A percentile compares a stretch with the other conserved stretches of the same genome.
Evolutionary conservation across 1,284 basidiomycete species (phyloP).

Genomic region (Melanopsichium pennsylvanicum): DNA sequence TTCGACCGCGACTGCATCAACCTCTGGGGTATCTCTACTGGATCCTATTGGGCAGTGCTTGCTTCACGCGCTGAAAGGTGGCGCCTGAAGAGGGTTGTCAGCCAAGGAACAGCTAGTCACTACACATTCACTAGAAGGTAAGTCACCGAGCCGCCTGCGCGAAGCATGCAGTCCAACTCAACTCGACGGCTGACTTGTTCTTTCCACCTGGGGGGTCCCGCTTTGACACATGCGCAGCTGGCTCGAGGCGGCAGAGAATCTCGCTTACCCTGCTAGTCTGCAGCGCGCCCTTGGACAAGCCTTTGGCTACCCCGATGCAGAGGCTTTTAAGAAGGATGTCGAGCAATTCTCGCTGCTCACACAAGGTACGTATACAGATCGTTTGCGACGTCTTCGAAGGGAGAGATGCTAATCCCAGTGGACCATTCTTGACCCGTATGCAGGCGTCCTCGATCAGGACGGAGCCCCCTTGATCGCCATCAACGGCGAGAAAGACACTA

Average conservation of each 20-base stretch:
- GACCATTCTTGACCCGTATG: background rate
- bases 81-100: conserved; percentile 20
- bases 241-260: conserved; percentile 37
- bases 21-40: conserved; percentile 42
- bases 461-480: conserved; percentile 18
- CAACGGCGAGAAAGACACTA: conserved; percentile 43
- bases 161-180: no score
- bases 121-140: conserved; percentile 34
- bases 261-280: conserved; percentile 38
- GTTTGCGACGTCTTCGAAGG: no score
- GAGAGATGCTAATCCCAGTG: no score
- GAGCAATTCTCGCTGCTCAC: conserved; percentile 32
- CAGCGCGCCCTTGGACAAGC: conserved; percentile 25
- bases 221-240: conserved; percentile 9
- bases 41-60: conserved; percentile 38
- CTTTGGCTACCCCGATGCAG: conserved; percentile 32
- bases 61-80: conserved; percentile 20
- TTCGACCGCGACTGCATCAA: conserved; percentile 20
- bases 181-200: background rate
- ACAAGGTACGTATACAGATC: conserved; percentile 7
- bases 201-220: background rate
- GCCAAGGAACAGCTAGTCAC: conserved; percentile 42
- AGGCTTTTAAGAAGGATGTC: conserved; percentile 22
- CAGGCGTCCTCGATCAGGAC: conserved; percentile 28
- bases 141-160: conserved; percentile 1